phyloP scores from a whole-genome alignment of 1,284 basidiomycete genomes.

The Trichosporon sp. region DNA sequence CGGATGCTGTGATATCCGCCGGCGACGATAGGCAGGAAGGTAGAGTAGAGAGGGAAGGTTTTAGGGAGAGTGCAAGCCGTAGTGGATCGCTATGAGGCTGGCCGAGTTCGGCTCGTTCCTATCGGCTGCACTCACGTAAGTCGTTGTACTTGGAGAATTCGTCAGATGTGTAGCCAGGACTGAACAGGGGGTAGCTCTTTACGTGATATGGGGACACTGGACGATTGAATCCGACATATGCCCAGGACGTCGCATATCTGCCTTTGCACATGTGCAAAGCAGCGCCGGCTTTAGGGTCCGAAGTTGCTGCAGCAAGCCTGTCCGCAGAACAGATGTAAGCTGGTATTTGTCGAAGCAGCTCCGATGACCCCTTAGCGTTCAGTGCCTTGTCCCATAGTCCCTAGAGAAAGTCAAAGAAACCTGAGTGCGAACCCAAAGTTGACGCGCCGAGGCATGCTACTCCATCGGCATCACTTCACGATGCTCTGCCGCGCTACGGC shows the following conservation, averaged over 20 bases:
- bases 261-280: background rate
- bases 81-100: background rate
- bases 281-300: background rate
- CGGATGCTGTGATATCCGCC: background rate
- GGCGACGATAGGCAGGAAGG: background rate
- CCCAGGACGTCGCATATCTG: background rate
- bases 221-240: background rate
- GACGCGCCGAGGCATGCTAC: background rate
- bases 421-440: conserved; percentile 2
- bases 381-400: background rate
- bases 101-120: background rate
- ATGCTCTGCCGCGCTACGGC: background rate
- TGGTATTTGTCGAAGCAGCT: background rate
- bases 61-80: background rate
- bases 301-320: background rate
- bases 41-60: background rate
- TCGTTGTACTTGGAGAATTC: background rate
- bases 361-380: background rate
- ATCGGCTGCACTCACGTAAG: background rate
- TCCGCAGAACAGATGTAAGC: background rate
- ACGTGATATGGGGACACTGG: background rate
- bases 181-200: background rate
- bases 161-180: background rate
- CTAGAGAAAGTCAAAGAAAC: background rate
- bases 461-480: background rate